These are phyloP conservation scores for Stylosanthes scabra DNA, from an alignment of 331 rosid species.

Conservation along the genomic window DNA sequence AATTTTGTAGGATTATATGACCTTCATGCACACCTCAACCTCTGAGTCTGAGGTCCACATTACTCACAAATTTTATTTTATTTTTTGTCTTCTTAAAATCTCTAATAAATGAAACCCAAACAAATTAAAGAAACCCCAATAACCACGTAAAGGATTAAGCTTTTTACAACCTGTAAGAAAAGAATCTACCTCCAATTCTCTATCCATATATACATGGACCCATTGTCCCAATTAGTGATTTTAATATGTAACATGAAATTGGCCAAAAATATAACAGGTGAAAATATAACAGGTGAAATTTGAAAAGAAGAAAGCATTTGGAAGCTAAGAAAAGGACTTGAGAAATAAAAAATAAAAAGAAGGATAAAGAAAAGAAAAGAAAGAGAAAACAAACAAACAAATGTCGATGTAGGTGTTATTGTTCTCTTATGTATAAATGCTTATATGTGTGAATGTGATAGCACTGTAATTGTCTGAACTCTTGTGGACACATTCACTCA, in stretches of 20 bases:
- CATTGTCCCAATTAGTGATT: not conserved
- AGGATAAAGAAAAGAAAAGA: too few relatives aligned
- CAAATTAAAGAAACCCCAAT: slow-evolving; percentile 19
- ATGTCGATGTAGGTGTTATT: too few relatives aligned
- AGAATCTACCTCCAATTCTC: slow-evolving; percentile 33
- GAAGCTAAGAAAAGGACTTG: slow-evolving; percentile 16
- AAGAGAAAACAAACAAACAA: too few relatives aligned
- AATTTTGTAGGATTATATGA: not conserved
- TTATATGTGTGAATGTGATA: too few relatives aligned
- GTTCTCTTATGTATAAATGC: too few relatives aligned
- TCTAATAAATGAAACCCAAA: not conserved
- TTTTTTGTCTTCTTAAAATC: not conserved
- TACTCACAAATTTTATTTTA: not conserved
- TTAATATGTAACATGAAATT: not conserved
- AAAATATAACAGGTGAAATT: slow-evolving; percentile 15
- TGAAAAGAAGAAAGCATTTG: not conserved
- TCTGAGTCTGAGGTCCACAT: slow-evolving; percentile 10
- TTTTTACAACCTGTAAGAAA: slow-evolving; percentile 48
- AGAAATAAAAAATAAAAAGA: not conserved
- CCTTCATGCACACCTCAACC: slow-evolving; percentile 9
- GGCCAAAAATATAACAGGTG: not conserved
- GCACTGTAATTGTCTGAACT: too few relatives aligned
- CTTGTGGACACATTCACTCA: too few relatives aligned
- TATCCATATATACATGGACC: not conserved
- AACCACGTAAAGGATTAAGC: slow-evolving; percentile 49